Percentiles rank a stretch among this genome's conserved stretches.
phyloP scores from a whole-genome alignment of 441 rosid genomes.

The Bruguiera hainesii region DNA sequence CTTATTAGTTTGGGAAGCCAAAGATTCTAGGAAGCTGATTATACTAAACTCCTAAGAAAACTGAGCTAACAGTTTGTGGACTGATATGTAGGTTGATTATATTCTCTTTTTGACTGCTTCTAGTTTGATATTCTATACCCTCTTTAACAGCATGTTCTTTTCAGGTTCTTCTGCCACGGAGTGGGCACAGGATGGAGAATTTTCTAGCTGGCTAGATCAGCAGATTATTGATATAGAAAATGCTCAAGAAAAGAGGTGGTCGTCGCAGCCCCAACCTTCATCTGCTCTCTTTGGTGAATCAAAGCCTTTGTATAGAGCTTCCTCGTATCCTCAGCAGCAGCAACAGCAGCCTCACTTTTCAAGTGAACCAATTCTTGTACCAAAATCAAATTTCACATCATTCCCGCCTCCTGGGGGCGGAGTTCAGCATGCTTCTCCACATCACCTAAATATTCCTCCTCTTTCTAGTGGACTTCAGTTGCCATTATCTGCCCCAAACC shows the following conservation, averaged over 20 bases:
- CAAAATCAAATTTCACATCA: slow-evolving; percentile 68
- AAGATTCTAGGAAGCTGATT: not conserved
- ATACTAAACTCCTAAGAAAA: too few relatives aligned
- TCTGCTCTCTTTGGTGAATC: slow-evolving; percentile 46
- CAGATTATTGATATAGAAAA: slow-evolving; percentile 51
- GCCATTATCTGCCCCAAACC: slow-evolving; percentile 49
- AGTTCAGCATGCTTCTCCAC: slow-evolving; percentile 53
- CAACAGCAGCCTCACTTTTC: slow-evolving; percentile 57
- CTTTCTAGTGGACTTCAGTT: slow-evolving; percentile 48
- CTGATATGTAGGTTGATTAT: not conserved
- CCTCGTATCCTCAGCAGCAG: slow-evolving; percentile 83
- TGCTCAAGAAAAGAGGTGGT: slow-evolving; percentile 70
- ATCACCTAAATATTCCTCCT: slow-evolving; percentile 44
- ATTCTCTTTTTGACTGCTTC: not conserved
- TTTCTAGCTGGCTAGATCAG: slow-evolving; percentile 68
- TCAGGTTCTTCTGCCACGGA: slow-evolving; percentile 89
- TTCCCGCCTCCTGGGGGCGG: slow-evolving; percentile 74
- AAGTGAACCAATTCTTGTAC: slow-evolving; percentile 62
- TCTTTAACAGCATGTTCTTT: slow-evolving; percentile 15
- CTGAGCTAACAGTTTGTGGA: not conserved
- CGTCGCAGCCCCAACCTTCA: slow-evolving; percentile 64
- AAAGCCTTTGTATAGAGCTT: slow-evolving; percentile 73
- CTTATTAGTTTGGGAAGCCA: not conserved
- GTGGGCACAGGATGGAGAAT: slow-evolving; percentile 85
- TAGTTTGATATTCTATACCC: not conserved